Evolutionary conservation across 192 early-diverging fungal genomes (phyloP), one percentile per base, ranked within the genome.

Genomic region (Linnemannia elongata): DNA sequence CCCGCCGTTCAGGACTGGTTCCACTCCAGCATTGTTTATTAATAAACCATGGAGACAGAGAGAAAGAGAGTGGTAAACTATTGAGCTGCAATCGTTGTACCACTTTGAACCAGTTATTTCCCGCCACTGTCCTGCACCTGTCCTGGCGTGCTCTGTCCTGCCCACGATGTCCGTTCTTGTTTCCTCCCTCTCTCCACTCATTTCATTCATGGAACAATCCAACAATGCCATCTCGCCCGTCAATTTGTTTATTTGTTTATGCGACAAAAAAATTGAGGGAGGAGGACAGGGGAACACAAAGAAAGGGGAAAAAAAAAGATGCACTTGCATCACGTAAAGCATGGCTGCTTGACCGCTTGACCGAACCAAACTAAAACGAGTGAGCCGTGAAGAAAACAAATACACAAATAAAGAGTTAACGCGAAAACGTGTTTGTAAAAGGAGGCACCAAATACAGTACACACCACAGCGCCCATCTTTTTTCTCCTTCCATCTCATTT

Each of bases 381-480:
- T 30, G 60, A 66, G 60, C 60, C n/a, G 1, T 30, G 12, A 66
- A 27, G 24, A 57, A 22, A 18, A 27, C 15, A 66, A 66, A 66
- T 33, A 66, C 33, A 33, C 24, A 57, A 27, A 8, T 27, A 33
- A 30, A 66, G 24, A 60, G 44, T n/a, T 24, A 8, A 60, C 60
- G 60, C 69, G 69, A 71, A 71, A 71, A 71, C 69, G 69, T 71
- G 69, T 66, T 66, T 66, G 30, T 13, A 30, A 15, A 13, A 66
- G 60, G 60, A 60, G 24, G 60, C 13, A 30, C 49, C 3, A 12
- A 41, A 24, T 5, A 38, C 33, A n/a, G n/a, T n/a, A 41, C 69
- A 1, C 41, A n/a, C 22, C 35, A 71, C 41, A 42, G 39, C 35
- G 35, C 18, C 38, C 35, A 71, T 71, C 69, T 42, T 71, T 71